These are phyloP conservation scores for Jacaranda copaia DNA, from an alignment of 257 asterid genomes.

Conservation along the genomic window DNA sequence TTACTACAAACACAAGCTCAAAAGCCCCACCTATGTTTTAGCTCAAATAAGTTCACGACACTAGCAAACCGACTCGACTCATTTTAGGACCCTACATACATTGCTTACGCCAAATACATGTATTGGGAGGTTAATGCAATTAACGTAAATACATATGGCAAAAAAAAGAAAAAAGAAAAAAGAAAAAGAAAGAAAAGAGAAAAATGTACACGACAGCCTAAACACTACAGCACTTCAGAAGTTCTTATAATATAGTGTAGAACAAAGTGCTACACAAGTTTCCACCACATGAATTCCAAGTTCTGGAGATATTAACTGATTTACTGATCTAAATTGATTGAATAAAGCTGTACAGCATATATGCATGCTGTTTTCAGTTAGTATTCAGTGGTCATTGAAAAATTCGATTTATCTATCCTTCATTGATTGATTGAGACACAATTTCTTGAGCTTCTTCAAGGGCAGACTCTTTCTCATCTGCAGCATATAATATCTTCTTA, in stretches of 20 bases:
- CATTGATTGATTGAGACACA: slow-evolving; percentile 33
- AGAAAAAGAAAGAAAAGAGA: neutral
- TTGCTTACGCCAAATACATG: neutral
- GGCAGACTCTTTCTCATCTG: slow-evolving; percentile 74
- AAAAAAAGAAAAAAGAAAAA: too few relatives aligned
- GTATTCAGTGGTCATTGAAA: slow-evolving; percentile 9
- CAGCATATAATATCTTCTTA: slow-evolving; percentile 79
- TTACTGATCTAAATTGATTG: slow-evolving; percentile 18
- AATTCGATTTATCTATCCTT: too few relatives aligned
- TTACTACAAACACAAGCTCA: too few relatives aligned
- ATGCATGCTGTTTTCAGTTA: slow-evolving; percentile 2
- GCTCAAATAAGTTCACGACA: too few relatives aligned
- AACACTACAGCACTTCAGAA: neutral
- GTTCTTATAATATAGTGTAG: neutral
- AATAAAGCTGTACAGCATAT: slow-evolving; percentile 13
- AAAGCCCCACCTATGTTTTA: neutral
- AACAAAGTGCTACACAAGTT: neutral
- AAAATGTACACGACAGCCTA: neutral
- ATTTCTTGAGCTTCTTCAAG: slow-evolving; percentile 84
- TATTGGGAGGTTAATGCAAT: neutral
- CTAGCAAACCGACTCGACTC: neutral
- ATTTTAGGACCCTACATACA: too few relatives aligned
- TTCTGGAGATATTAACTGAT: slow-evolving; percentile 17
- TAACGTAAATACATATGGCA: neutral
- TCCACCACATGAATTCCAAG: slow-evolving; percentile 11